These are phyloP conservation scores for Xylariaceae sp. DNA, from an alignment of 2,329 filamentous ascomycete species.

Conservation along the genomic window DNA sequence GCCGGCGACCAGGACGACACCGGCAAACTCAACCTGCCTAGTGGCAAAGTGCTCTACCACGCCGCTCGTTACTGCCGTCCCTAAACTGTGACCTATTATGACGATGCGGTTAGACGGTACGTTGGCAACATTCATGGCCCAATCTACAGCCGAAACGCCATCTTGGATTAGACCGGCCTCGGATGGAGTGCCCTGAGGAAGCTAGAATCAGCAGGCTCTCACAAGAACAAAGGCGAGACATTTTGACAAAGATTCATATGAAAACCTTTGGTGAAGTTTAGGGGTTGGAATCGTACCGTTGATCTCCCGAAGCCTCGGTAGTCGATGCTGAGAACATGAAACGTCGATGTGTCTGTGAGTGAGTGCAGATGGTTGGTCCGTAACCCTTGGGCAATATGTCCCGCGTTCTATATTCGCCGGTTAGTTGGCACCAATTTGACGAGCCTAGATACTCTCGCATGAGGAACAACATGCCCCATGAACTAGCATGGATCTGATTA, in stretches of 20 bases:
- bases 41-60: conserved; percentile 64
- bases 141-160: conserved; percentile 66
- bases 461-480: conserved; percentile 51
- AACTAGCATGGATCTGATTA: conserved; percentile 38
- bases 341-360: conserved; percentile 64
- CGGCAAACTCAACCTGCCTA: conserved; percentile 64
- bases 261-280: neutral
- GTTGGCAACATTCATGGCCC: conserved; percentile 57
- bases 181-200: conserved; percentile 56
- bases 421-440: conserved; percentile 32
- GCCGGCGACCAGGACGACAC: conserved; percentile 70
- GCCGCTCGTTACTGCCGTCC: conserved; percentile 75
- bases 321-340: conserved; percentile 83
- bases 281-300: conserved; percentile 34
- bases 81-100: conserved; percentile 79
- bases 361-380: conserved; percentile 73
- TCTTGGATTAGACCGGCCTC: conserved; percentile 79
- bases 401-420: conserved; percentile 62
- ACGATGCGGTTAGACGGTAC: conserved; percentile 69
- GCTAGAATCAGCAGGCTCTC: neutral
- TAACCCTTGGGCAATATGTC: conserved; percentile 72
- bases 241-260: neutral
- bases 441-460: neutral
- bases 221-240: neutral
- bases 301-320: conserved; percentile 85